Conservation (phyloP, 208 protist genomes). For the Leishmania arabica region DNA sequence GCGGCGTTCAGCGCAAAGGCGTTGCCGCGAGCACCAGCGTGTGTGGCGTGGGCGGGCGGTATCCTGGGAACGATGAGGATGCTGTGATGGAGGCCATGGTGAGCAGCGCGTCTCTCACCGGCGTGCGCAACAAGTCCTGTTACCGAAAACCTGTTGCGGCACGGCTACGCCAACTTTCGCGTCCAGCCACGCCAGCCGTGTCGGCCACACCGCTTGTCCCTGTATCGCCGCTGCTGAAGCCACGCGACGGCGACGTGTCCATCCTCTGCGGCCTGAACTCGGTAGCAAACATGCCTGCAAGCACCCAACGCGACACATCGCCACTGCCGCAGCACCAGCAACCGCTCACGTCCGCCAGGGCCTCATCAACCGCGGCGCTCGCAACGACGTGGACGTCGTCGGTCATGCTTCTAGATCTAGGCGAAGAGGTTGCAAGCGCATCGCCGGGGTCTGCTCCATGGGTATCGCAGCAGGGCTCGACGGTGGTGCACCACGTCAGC, state of each 20-base stretch:
- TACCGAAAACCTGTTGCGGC: neutral
- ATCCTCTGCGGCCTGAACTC: neutral
- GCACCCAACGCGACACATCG: neutral
- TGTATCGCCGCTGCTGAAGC: neutral
- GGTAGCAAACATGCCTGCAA: neutral
- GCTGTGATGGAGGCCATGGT: neutral
- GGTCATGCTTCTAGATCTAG: neutral
- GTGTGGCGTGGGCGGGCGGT: neutral
- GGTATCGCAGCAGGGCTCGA: neutral
- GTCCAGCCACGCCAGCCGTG: neutral
- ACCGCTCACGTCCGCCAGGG: neutral
- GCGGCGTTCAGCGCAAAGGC: neutral
- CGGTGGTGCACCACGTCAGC: neutral
- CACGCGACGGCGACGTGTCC: neutral
- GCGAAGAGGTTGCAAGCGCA: neutral
- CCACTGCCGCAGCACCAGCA: neutral
- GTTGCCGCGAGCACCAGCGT: neutral
- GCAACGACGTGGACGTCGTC: neutral
- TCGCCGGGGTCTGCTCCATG: neutral
- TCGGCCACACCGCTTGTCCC: neutral
- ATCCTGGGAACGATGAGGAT: neutral
- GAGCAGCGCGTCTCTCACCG: neutral
- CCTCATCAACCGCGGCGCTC: neutral
- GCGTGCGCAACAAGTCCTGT: neutral
- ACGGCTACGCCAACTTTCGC: neutral